Base-by-base conservation (phyloP, 331 rosid genomes). In the Acacia pycnantha region DNA sequence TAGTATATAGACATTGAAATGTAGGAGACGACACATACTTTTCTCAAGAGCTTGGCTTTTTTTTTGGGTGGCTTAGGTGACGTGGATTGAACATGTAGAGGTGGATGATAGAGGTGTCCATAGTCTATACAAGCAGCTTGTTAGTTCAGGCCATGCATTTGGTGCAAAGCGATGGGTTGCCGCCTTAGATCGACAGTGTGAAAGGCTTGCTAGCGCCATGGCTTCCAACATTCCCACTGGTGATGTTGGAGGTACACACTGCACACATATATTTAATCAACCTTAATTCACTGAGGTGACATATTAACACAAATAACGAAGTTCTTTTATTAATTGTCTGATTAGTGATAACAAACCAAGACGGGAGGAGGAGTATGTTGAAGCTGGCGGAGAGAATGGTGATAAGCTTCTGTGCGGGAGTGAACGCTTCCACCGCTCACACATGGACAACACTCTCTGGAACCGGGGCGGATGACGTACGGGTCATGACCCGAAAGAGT, bases 101-200 rank as follows among this genome's bases (percentile, higher is more conserved):
- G 97, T 91, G 76, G 98, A 96, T 70, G 99, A 94, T 56, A 88
- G 97, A 85, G 97, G 98, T 6, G 98, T 94, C 83, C 98, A 94
- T 64, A 90, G 79, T 87, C 92, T 96, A 6, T 96, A 92, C 88
- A 94, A 89, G 89, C 98, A 89, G 71, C 89, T 96, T 53, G 99
- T 96, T 5, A 88, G 84, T 84, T 86, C 97, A 4, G 99, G 99
- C 65, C 87, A 96, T 59, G 99, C 91, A 44, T 96, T 96, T 72
- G 99, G 99, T 2, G 98, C 99, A 13, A 94, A 94, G 80, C 93
- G 97, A 35, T 96, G 99, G 99, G 90, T 96, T 77, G 92, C 97
- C 16, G 92, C 93, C 47, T 89, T 96, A 27, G 98, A 94, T 62
- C 84, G 99, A 73, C 98, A 94, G 85, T 96, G 98, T 43, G 99